A percentile compares a stretch with the other conserved stretches of the same genome.
phyloP scores from a whole-genome alignment of 306 rosid species.

The Fagus sylvatica region DNA sequence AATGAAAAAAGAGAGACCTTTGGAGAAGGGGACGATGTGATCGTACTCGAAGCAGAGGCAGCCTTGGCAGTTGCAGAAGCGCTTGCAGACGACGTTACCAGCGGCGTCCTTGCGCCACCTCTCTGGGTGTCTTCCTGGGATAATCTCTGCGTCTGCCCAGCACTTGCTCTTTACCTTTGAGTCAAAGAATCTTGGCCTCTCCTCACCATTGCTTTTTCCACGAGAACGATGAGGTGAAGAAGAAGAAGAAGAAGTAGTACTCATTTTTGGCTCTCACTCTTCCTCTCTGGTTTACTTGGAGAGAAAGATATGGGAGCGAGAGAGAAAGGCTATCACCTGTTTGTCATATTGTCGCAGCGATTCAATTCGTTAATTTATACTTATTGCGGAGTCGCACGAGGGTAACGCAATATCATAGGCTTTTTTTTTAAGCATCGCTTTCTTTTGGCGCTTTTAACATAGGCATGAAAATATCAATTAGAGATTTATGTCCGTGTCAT shows the following conservation, averaged over 20 bases:
- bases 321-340: background rate
- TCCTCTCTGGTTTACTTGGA: background rate
- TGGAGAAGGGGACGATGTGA: slow-evolving; percentile 83
- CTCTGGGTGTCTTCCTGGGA: slow-evolving; percentile 90
- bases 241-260: slow-evolving; percentile 27
- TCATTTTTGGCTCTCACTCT: slow-evolving; percentile 31
- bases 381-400: no score
- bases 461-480: no score
- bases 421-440: no score
- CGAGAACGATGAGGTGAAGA: slow-evolving; percentile 54
- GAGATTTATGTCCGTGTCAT: no score
- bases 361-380: no score
- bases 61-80: slow-evolving; percentile 83
- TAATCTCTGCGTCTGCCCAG: slow-evolving; percentile 69
- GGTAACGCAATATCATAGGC: no score
- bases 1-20: slow-evolving; percentile 43
- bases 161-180: slow-evolving; percentile 58
- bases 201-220: slow-evolving; percentile 29
- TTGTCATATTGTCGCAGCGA: background rate
- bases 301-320: background rate
- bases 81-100: slow-evolving; percentile 87
- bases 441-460: no score
- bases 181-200: slow-evolving; percentile 71
- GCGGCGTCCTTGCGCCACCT: slow-evolving; percentile 97
- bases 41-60: slow-evolving; percentile 97